Base-by-base conservation (phyloP, 2,329 filamentous ascomycete species). In the Paradendryphiella salina region DNA sequence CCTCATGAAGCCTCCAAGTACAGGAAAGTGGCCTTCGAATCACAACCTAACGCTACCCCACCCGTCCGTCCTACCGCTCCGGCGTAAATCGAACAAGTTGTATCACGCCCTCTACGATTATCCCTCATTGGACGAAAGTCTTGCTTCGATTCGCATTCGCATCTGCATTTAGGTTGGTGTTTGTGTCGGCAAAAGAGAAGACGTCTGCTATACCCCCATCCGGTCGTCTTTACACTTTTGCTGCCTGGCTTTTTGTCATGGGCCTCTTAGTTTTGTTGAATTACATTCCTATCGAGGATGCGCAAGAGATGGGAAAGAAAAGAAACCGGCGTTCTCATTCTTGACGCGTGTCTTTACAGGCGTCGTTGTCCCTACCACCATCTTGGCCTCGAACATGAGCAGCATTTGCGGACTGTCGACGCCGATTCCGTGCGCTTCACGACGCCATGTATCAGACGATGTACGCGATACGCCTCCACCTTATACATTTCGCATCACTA, bases 151-250 rank as follows among this genome's bases (percentile, higher is more conserved):
- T 51, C 43, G 43, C 44, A 46, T 48, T 34, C 52, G 52, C 52
- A 60, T 59, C 46, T 63, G 59, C 52, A 61, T 59, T 54, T 56
- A 48, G 51, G 40, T 50, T 51, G 57, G 52, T 57, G 54, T 59
- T 61, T 26, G 51, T 56, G 36, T 50, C 52, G 46, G 55, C 46
- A 53, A 54, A 57, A 57, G 36, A 45, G 29, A 39, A 39, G 49
- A 52, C 51, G 52, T 59, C 51, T 40, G 47, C 52, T 60, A 63
- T 63, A 63, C 60, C 60, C 59, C 51, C 37, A 53, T 46, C 42
- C 38, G 52, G 52, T 41, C 23, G 39, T 52, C 38, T 33, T 49
- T 23, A 26, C 21, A 45, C 17, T 55, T 39, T 42, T 50, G 46
- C 32, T 21, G 34, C 15, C 31, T 10, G 23, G 31, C 33, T 18